Evolutionary conservation across 441 rosid genomes (phyloP), one percentile per base, ranked within the genome.

Genomic region (Brassica balearica): DNA sequence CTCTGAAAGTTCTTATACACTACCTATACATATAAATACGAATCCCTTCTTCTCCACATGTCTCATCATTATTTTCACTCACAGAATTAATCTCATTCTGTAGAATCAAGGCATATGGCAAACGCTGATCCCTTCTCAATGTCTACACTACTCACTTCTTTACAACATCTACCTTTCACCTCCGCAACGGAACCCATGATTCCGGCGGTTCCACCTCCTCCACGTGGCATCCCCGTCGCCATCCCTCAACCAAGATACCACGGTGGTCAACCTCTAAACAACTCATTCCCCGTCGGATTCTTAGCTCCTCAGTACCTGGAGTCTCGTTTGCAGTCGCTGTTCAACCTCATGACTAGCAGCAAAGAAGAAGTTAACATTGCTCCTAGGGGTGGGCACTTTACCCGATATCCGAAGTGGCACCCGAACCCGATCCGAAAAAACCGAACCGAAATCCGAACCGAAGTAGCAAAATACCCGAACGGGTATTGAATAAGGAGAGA

Each of bases 101-200:
- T 48, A 48, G 55, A 48, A 53, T 15, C 59, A 15, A 1, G 9
- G 59, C 59, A 53, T 53, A 53, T 65, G 68, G 68, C n/a, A 64
- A 64, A 64, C 48, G 7, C 8, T 53, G 22, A 53, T 53, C 59
- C 59, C 59, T 53, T 53, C 59, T 53, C 59, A 14, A 53, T 53
- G 22, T 53, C 59, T 53, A 0, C 59, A 6, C 59, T 53, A 6
- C 59, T 53, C 59, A 15, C 1, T 15, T 53, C 59, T 53, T 53
- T 53, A 53, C 59, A 53, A 53, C 59, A 53, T 53, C 59, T 6
- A 53, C 59, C 9, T 53, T 15, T 14, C 59, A 53, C 59, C 59
- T 53, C 20, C 59, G 59, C 19, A 14, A 15, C 59, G 6, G 1
- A 14, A 53, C 59, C 59, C 20, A 53, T 53, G 8, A 48, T 8